A percentile compares a stretch with the other conserved stretches of the same genome.
Conservation (phyloP, 192 early-diverging fungal genomes). For the Backusella psychrophila region DNA sequence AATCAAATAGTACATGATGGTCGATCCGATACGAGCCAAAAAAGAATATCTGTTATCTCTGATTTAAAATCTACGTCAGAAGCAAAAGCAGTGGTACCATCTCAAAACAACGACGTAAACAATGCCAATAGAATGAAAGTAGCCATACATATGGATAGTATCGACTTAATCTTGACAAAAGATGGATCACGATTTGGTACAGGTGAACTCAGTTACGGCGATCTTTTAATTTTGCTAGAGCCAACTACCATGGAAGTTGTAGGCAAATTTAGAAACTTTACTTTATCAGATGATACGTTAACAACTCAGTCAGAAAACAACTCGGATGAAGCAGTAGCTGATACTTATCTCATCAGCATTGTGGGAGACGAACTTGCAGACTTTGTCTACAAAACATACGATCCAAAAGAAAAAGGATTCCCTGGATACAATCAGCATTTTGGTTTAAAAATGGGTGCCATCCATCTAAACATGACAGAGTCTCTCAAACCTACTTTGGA, state of each 20-base stretch:
- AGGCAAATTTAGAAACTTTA: conserved; percentile 55
- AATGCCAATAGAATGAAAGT: conserved; percentile 19
- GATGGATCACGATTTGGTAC: conserved; percentile 61
- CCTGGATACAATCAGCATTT: conserved; percentile 73
- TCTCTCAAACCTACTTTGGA: conserved; percentile 55
- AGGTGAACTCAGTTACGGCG: conserved; percentile 52
- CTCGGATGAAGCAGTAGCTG: neutral
- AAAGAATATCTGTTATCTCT: neutral
- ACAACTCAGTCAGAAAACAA: neutral
- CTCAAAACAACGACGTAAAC: neutral
- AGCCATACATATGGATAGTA: conserved; percentile 27
- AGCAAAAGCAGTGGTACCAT: neutral
- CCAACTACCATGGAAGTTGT: conserved; percentile 41
- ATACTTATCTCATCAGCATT: conserved; percentile 57
- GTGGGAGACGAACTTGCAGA: conserved; percentile 73
- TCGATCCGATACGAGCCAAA: neutral
- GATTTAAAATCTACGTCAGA: neutral
- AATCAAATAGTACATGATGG: neutral
- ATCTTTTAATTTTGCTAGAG: conserved; percentile 52
- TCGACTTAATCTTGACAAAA: conserved; percentile 51
- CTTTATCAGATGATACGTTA: conserved; percentile 46
- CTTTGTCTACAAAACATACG: conserved; percentile 72
- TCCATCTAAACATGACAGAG: conserved; percentile 64
- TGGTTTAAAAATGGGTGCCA: conserved; percentile 59
- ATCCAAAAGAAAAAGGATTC: conserved; percentile 42